These are phyloP conservation scores for Colletotrichum sp. DNA, from an alignment of 2,329 filamentous ascomycete species.

Conservation along the genomic window DNA sequence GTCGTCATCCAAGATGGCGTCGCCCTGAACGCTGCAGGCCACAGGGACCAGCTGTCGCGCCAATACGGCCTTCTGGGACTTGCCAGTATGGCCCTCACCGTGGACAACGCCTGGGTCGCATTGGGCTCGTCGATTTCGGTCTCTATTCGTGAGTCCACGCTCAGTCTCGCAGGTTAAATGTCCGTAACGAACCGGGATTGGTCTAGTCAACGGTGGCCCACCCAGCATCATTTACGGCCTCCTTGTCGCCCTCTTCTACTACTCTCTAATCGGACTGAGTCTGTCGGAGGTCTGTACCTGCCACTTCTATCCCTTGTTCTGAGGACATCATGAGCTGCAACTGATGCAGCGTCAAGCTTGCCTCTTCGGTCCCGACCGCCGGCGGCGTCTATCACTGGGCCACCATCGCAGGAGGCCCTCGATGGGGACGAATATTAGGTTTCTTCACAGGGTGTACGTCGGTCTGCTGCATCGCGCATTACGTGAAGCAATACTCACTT, in stretches of 20 bases:
- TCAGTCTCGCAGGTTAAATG: neutral
- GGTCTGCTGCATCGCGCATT: neutral
- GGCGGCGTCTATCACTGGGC: slow-evolving; percentile 68
- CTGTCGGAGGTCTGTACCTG: slow-evolving; percentile 39
- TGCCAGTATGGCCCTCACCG: slow-evolving; percentile 64
- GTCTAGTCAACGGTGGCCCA: slow-evolving; percentile 45
- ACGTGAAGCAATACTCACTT: neutral
- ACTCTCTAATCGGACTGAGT: slow-evolving; percentile 45
- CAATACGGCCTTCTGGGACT: slow-evolving; percentile 67
- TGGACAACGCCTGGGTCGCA: slow-evolving; percentile 70
- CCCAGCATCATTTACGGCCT: slow-evolving; percentile 48
- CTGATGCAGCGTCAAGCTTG: slow-evolving; percentile 47
- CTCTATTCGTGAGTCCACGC: slow-evolving; percentile 45
- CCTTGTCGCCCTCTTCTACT: slow-evolving; percentile 47
- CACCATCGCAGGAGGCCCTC: slow-evolving; percentile 59
- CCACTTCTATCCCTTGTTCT: neutral
- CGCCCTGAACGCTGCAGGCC: slow-evolving; percentile 67
- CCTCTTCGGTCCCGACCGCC: slow-evolving; percentile 65
- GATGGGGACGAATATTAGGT: slow-evolving; percentile 56
- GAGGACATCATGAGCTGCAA: neutral
- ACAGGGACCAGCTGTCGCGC: slow-evolving; percentile 66
- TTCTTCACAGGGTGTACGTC: slow-evolving; percentile 44
- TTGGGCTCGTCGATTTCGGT: slow-evolving; percentile 66
- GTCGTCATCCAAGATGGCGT: slow-evolving; percentile 41
- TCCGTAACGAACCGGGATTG: neutral